phyloP scores from a whole-genome alignment of 1,284 basidiomycete species.

The Cutaneotrichosporon sp. region DNA sequence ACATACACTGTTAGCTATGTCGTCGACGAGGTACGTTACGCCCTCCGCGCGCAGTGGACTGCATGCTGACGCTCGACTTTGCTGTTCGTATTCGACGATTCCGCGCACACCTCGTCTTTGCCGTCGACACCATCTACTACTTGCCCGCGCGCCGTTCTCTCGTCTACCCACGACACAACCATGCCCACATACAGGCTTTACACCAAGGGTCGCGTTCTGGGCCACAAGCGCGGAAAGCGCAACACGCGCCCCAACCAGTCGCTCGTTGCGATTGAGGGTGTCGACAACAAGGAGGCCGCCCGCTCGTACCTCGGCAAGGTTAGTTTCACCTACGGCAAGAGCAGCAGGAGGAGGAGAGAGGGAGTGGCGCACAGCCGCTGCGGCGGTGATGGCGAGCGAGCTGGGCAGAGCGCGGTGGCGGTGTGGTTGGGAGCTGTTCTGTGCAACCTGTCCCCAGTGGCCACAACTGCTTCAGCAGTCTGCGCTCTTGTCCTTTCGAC shows the following conservation, averaged over 20 bases:
- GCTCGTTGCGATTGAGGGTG: constrained; percentile 95
- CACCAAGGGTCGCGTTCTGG: constrained; percentile 92
- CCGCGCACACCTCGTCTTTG: neutral
- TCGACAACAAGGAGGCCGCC: constrained; percentile 86
- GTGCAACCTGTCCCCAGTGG: neutral
- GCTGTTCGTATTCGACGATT: neutral
- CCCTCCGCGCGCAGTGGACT: neutral
- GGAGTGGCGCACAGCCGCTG: neutral
- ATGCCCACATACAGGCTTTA: constrained; percentile 62
- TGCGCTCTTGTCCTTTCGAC: too few relatives aligned
- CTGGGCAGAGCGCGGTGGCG: neutral
- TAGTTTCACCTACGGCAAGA: constrained; percentile 36
- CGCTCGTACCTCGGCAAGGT: constrained; percentile 99
- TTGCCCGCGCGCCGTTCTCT: neutral
- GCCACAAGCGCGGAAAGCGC: constrained; percentile 97
- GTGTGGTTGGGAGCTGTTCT: neutral
- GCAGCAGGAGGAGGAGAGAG: neutral
- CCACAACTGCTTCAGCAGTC: neutral
- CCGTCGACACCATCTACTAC: neutral
- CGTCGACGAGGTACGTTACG: neutral
- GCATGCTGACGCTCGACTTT: neutral
- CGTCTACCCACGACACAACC: neutral
- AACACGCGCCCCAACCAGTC: constrained; percentile 94
- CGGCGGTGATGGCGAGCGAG: neutral
- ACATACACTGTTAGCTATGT: too few relatives aligned